Conservation (phyloP, 371 early-diverging fungal genomes). For the Agmasoma carcini region DNA sequence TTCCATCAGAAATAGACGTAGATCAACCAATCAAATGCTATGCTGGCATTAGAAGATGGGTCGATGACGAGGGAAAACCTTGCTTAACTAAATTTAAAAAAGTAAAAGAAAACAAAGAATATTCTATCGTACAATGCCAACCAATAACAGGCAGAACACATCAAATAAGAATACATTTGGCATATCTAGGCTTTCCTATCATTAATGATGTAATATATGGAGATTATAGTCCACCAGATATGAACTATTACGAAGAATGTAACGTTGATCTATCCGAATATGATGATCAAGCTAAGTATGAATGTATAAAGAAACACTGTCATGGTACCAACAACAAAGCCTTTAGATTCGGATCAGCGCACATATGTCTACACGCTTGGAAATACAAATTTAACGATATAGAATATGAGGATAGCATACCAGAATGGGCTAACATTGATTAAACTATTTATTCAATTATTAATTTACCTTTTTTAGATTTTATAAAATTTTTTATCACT, state of each 20-base stretch:
- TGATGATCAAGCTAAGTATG: constrained; percentile 19
- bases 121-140: constrained; percentile 55
- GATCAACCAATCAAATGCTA: constrained; percentile 32
- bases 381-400: constrained; percentile 44
- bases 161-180: constrained; percentile 93
- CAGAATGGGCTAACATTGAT: constrained; percentile 51
- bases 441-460: neutral
- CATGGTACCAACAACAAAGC: constrained; percentile 41
- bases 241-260: neutral
- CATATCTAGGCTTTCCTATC: constrained; percentile 79
- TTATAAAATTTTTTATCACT: constrained; percentile 34
- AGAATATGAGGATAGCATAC: constrained; percentile 43
- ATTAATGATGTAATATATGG: constrained; percentile 65
- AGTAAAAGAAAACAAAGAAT: constrained; percentile 28
- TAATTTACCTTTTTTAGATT: constrained; percentile 14
- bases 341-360: constrained; percentile 26
- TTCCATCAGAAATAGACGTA: constrained; percentile 39
- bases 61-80: constrained; percentile 43
- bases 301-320: constrained; percentile 39
- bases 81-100: constrained; percentile 44
- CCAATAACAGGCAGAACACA: constrained; percentile 92
- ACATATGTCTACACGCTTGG: constrained; percentile 53
- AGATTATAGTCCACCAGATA: neutral
- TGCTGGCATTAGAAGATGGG: constrained; percentile 17
- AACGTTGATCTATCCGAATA: constrained; percentile 1